Evolutionary conservation across 2,329 filamentous ascomycete genomes (phyloP).

Genomic region (Aureobasidium namibiae): DNA sequence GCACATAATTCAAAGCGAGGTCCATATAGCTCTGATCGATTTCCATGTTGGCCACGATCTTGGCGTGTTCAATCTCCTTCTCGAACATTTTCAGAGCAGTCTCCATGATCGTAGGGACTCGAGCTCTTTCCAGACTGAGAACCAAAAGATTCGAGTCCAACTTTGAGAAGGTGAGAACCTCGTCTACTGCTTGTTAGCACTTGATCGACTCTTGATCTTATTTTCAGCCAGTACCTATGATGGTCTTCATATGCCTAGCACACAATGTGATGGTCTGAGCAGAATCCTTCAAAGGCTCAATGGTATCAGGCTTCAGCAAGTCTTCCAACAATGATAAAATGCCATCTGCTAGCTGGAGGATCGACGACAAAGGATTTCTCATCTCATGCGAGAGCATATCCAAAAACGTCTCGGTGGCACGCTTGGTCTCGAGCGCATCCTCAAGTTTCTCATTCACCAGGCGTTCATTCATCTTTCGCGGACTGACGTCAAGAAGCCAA

Average conservation of each 20-base stretch:
- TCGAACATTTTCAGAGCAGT: constrained; percentile 32
- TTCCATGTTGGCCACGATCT: constrained; percentile 24
- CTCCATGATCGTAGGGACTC: constrained; percentile 27
- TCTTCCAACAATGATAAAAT: constrained; percentile 27
- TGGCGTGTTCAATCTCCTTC: constrained; percentile 27
- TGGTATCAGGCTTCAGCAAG: not conserved
- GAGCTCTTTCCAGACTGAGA: constrained; percentile 33
- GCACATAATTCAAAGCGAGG: constrained; percentile 26
- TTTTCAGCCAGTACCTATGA: constrained; percentile 23
- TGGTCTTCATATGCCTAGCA: constrained; percentile 28
- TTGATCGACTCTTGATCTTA: not conserved
- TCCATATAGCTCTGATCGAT: constrained; percentile 24
- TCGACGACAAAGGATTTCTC: constrained; percentile 32
- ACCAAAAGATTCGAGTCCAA: constrained; percentile 25
- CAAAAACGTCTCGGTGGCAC: constrained; percentile 25
- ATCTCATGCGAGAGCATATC: constrained; percentile 33
- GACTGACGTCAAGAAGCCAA: not conserved
- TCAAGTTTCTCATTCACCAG: constrained; percentile 21
- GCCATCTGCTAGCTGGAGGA: constrained; percentile 35
- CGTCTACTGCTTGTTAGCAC: not conserved
- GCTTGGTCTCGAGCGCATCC: constrained; percentile 30
- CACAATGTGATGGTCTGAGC: constrained; percentile 25
- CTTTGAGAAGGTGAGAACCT: constrained; percentile 35
- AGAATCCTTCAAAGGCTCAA: constrained; percentile 15
- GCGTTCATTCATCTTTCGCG: not conserved